Conservation (phyloP, 768 basidiomycete species). For the Amanita inopinata region DNA sequence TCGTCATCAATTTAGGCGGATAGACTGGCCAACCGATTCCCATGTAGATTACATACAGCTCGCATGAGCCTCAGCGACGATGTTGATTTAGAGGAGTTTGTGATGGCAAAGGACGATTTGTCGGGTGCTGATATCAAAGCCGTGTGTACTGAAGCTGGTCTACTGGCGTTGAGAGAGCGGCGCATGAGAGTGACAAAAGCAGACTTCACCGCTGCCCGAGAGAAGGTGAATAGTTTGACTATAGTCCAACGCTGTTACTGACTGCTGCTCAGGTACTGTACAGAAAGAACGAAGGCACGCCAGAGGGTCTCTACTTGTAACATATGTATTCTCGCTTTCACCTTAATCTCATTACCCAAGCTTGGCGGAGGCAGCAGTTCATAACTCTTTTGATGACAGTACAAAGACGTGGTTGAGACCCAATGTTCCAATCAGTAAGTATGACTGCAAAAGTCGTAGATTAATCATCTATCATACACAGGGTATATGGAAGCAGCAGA, state of each 20-base stretch:
- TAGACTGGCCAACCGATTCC: slow-evolving; percentile 8
- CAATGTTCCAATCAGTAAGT: too few species aligned
- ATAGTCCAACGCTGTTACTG: slow-evolving; percentile 1
- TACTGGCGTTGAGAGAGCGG: slow-evolving; percentile 88
- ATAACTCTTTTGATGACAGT: too few species aligned
- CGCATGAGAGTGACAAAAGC: slow-evolving; percentile 90
- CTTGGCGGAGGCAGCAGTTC: too few species aligned
- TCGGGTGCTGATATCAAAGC: slow-evolving; percentile 99
- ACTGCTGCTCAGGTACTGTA: slow-evolving; percentile 56
- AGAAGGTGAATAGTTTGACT: slow-evolving; percentile 55
- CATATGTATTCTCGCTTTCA: slow-evolving; percentile 12
- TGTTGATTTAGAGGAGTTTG: slow-evolving; percentile 92
- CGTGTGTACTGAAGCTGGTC: slow-evolving; percentile 96
- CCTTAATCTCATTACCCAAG: slow-evolving; percentile 10
- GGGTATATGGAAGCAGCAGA: too few species aligned
- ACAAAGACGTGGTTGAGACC: too few species aligned
- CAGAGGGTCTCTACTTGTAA: slow-evolving; percentile 80
- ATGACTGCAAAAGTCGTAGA: not conserved
- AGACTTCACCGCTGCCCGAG: slow-evolving; percentile 84
- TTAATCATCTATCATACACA: too few species aligned
- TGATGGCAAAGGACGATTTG: slow-evolving; percentile 91
- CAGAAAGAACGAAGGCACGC: slow-evolving; percentile 95
- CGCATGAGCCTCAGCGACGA: slow-evolving; percentile 86
- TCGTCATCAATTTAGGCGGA: not conserved
- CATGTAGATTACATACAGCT: slow-evolving; percentile 72